These are phyloP conservation scores for Royoungia palumana DNA, from an alignment of 768 basidiomycete species.

Conservation along the genomic window DNA sequence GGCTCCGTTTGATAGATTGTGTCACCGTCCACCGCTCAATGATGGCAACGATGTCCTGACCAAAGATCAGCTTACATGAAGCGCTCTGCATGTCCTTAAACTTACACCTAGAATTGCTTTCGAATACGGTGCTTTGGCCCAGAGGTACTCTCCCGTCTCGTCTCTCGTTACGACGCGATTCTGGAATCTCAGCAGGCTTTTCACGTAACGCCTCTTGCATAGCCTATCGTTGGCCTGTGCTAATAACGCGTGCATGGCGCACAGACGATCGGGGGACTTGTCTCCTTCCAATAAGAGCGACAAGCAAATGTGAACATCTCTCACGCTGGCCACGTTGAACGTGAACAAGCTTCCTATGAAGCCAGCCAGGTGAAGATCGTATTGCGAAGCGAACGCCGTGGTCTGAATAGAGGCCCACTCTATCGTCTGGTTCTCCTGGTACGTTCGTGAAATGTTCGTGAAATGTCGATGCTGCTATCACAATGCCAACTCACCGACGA, in stretches of 20 bases:
- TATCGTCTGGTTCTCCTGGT: conserved; percentile 14
- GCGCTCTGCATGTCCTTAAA: not conserved
- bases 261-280: conserved; percentile 25
- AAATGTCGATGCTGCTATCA: not conserved
- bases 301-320: conserved; percentile 33
- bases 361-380: conserved; percentile 29
- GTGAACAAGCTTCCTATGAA: conserved; percentile 33
- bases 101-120: conserved; percentile 20
- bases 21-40: conserved; percentile 27
- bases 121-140: conserved; percentile 17
- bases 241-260: conserved; percentile 36
- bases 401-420: not conserved
- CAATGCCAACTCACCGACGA: conserved; percentile 9
- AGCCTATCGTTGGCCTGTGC: conserved; percentile 32
- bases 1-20: conserved; percentile 27
- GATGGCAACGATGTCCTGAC: conserved; percentile 24
- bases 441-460: not conserved
- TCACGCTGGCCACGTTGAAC: conserved; percentile 19
- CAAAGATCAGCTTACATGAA: not conserved
- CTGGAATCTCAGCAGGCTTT: conserved; percentile 19
- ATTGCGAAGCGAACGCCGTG: conserved; percentile 9
- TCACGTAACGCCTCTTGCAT: conserved; percentile 25
- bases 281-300: conserved; percentile 19
- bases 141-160: conserved; percentile 14
- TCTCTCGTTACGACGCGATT: conserved; percentile 10